Percentiles rank a stretch among this genome's conserved stretches.
phyloP scores from a whole-genome alignment of 2,329 filamentous ascomycete species.

The Calcarisporium arbuscula region DNA sequence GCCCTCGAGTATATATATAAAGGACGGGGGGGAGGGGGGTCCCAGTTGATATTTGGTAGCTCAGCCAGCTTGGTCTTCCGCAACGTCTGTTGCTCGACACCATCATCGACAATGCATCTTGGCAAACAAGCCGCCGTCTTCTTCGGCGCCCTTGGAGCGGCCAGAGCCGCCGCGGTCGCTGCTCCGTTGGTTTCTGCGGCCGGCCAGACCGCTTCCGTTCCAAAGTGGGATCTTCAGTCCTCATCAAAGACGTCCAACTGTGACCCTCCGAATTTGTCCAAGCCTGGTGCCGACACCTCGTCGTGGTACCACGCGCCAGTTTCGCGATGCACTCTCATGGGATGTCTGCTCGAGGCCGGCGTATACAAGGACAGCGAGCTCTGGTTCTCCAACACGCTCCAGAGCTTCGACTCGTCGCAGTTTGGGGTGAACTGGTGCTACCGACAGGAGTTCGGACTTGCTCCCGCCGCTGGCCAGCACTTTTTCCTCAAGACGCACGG shows the following conservation, averaged over 20 bases:
- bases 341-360: conserved; percentile 45
- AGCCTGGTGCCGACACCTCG: conserved; percentile 36
- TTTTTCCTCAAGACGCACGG: conserved; percentile 52
- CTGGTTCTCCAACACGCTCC: conserved; percentile 47
- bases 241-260: conserved; percentile 25
- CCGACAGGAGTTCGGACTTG: conserved; percentile 43
- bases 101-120: no score
- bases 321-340: conserved; percentile 49
- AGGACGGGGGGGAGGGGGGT: no score
- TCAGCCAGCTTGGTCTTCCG: no score
- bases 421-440: conserved; percentile 55
- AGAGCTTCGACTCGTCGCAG: conserved; percentile 33
- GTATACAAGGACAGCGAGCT: conserved; percentile 46
- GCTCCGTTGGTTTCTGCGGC: no score
- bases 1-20: no score
- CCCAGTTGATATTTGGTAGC: no score
- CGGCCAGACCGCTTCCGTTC: conserved; percentile 27
- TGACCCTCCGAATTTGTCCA: conserved; percentile 34
- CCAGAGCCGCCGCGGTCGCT: no score
- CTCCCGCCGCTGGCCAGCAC: conserved; percentile 27
- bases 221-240: conserved; percentile 46
- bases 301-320: conserved; percentile 43
- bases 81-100: no score
- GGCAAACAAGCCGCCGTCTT: no score
- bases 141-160: no score